Evolutionary conservation across 73 alveolate genomes (phyloP).

Genomic region (Tetrahymena thermophila): DNA sequence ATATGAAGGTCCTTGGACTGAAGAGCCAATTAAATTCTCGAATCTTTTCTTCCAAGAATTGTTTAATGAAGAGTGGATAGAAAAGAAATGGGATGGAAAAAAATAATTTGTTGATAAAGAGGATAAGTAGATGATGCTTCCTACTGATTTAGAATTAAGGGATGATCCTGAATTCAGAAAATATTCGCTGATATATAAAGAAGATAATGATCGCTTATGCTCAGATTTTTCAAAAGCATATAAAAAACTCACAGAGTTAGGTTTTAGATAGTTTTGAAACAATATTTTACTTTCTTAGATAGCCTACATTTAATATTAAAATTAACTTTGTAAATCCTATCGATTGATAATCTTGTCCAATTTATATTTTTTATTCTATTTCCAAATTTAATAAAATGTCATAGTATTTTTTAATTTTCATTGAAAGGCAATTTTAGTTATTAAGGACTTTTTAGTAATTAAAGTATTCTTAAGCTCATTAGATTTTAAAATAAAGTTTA

Average conservation of each 20-base stretch:
- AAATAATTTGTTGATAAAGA: slow-evolving; percentile 1
- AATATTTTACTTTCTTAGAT: no score
- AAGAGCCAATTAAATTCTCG: slow-evolving; percentile 63
- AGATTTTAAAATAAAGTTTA: no score
- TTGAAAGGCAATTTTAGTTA: no score
- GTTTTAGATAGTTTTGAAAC: neutral
- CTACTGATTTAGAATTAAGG: slow-evolving; percentile 40
- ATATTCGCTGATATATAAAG: slow-evolving; percentile 33
- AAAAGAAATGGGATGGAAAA: neutral
- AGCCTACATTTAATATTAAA: no score
- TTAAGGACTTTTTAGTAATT: no score
- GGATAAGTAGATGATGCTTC: slow-evolving; percentile 43
- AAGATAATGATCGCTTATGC: slow-evolving; percentile 51
- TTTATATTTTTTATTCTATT: no score
- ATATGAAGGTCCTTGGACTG: slow-evolving; percentile 51
- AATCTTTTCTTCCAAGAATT: slow-evolving; percentile 58
- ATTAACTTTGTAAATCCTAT: no score
- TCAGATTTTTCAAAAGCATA: slow-evolving; percentile 55
- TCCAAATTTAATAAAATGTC: no score
- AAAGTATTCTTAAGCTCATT: no score
- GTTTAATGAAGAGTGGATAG: slow-evolving; percentile 19
- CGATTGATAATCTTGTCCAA: no score
- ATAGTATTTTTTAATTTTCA: no score
- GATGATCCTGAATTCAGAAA: slow-evolving; percentile 34
- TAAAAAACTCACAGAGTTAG: slow-evolving; percentile 59